Percentiles rank a stretch among this genome's conserved stretches.
Conservation (phyloP, 2,329 filamentous ascomycete genomes). For the Monosporascus sp. region DNA sequence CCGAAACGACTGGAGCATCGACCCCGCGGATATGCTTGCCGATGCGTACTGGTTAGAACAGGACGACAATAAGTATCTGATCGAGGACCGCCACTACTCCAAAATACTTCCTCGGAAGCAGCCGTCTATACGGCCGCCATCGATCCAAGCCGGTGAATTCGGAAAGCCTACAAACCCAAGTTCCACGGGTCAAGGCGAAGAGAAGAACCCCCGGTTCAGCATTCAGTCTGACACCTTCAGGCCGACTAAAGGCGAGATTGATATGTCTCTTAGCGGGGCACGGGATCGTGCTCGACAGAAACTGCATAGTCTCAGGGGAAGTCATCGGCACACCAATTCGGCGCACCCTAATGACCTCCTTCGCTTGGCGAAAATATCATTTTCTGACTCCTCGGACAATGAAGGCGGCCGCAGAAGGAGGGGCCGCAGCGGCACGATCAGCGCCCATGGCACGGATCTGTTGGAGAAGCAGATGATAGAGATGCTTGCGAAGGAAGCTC, state of each 20-base stretch:
- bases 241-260: slow-evolving; percentile 28
- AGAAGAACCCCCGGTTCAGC: slow-evolving; percentile 1
- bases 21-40: slow-evolving; percentile 79
- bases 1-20: slow-evolving; percentile 78
- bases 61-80: slow-evolving; percentile 69
- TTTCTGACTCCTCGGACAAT: slow-evolving; percentile 57
- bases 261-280: slow-evolving; percentile 45
- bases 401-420: slow-evolving; percentile 42
- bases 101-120: slow-evolving; percentile 56
- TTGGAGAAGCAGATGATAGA: slow-evolving; percentile 59
- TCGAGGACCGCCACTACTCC: slow-evolving; percentile 74
- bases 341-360: slow-evolving; percentile 47
- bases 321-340: slow-evolving; percentile 49
- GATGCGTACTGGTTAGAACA: slow-evolving; percentile 90
- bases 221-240: slow-evolving; percentile 10
- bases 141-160: slow-evolving; percentile 13
- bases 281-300: slow-evolving; percentile 57
- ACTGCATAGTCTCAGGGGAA: slow-evolving; percentile 50
- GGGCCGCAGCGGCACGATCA: slow-evolving; percentile 41
- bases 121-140: slow-evolving; percentile 7
- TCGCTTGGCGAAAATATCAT: slow-evolving; percentile 46
- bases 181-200: not conserved
- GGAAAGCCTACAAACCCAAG: slow-evolving; percentile 5
- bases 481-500: slow-evolving; percentile 51
- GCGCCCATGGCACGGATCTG: slow-evolving; percentile 46